phyloP scores from a whole-genome alignment of 1,284 basidiomycete genomes.

The Malassezia restricta region DNA sequence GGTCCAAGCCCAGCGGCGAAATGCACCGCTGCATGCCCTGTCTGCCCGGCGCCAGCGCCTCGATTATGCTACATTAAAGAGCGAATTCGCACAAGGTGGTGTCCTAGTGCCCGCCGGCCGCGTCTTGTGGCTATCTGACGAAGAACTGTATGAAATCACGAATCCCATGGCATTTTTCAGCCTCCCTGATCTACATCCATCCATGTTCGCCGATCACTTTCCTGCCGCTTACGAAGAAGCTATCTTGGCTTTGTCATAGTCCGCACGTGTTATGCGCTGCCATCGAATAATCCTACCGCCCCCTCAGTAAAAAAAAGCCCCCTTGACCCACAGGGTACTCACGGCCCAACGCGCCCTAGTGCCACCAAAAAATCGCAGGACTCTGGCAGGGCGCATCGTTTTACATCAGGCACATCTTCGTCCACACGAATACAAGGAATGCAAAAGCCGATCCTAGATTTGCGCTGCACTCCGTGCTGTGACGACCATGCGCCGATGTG shows the following conservation, averaged over 20 bases:
- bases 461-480: background rate
- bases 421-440: too few species aligned
- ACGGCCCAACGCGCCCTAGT: background rate
- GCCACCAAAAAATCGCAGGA: background rate
- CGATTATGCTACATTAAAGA: constrained; percentile 32
- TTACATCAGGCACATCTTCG: too few species aligned
- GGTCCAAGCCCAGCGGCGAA: constrained; percentile 27
- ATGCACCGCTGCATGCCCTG: constrained; percentile 29
- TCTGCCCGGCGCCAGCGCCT: constrained; percentile 29
- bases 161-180: constrained; percentile 38
- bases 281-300: background rate
- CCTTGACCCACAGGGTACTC: constrained; percentile 2
- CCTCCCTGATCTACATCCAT: constrained; percentile 24
- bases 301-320: background rate
- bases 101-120: constrained; percentile 36
- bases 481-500: background rate
- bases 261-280: background rate
- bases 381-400: too few species aligned
- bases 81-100: constrained; percentile 32
- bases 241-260: constrained; percentile 15
- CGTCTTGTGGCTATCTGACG: constrained; percentile 28
- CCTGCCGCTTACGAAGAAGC: constrained; percentile 42
- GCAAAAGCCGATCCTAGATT: too few species aligned
- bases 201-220: constrained; percentile 40
- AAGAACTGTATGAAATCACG: constrained; percentile 28